Percentiles rank a stretch among this genome's conserved stretches.
Evolutionary conservation across 2,329 filamentous ascomycete species (phyloP).

Genomic region (Ophioceras dolichostomum): DNA sequence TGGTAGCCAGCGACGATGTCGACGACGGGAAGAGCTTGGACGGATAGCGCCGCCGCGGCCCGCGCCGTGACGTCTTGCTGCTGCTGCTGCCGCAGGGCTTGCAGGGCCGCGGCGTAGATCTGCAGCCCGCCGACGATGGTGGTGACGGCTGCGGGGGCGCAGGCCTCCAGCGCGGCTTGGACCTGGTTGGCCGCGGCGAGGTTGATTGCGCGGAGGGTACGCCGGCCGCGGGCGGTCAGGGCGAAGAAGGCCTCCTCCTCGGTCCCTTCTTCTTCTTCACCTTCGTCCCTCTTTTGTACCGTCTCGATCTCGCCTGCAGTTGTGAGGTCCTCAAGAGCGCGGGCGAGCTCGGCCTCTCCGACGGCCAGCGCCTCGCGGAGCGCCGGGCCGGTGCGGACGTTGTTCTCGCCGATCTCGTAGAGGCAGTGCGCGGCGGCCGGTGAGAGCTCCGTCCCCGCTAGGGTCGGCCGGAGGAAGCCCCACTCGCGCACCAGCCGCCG

Average conservation of each 20-base stretch:
- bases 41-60: neutral
- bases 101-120: constrained; percentile 9
- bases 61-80: neutral
- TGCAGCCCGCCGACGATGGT: constrained; percentile 8
- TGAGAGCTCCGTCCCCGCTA: constrained; percentile 9
- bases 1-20: constrained; percentile 15
- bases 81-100: constrained; percentile 1
- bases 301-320: neutral
- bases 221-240: constrained; percentile 7
- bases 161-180: constrained; percentile 3
- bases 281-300: constrained; percentile 5
- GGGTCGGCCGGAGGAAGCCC: constrained; percentile 11
- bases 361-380: constrained; percentile 9
- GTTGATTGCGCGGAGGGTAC: constrained; percentile 6
- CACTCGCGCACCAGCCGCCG: constrained; percentile 14
- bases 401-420: constrained; percentile 12
- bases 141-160: neutral
- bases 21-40: neutral
- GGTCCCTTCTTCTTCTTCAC: too few relatives aligned
- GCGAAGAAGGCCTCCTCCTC: constrained; percentile 4
- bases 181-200: neutral
- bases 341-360: neutral
- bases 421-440: constrained; percentile 11
- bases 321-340: neutral
- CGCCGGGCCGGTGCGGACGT: constrained; percentile 4